Percentiles rank a stretch among this genome's conserved stretches.
phyloP scores from a whole-genome alignment of 306 rosid genomes.

The Malus orientalis region DNA sequence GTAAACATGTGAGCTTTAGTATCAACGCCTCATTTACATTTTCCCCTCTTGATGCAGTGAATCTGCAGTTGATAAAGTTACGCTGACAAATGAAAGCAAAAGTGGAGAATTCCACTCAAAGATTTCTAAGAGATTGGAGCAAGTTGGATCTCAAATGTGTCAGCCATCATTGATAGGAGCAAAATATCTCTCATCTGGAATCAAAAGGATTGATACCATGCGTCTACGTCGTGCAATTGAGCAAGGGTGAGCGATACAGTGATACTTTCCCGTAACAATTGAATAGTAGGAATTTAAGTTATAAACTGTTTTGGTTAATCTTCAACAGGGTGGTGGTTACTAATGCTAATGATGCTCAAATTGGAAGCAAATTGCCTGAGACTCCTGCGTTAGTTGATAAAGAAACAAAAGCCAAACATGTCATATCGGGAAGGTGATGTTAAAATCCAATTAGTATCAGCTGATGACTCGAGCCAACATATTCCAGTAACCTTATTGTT shows the following conservation, averaged over 20 bases:
- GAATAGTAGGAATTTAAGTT: constrained; percentile 14
- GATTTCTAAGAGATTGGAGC: constrained; percentile 21
- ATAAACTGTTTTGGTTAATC: constrained; percentile 17
- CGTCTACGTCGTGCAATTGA: constrained; percentile 23
- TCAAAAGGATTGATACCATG: constrained; percentile 24
- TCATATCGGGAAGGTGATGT: constrained; percentile 24
- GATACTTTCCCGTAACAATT: constrained; percentile 11
- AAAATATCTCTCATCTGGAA: constrained; percentile 28
- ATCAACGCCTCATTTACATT: background rate
- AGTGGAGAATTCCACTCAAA: constrained; percentile 24
- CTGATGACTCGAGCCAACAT: constrained; percentile 15
- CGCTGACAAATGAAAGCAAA: constrained; percentile 26
- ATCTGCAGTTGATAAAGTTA: constrained; percentile 18
- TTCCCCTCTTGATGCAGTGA: constrained; percentile 34
- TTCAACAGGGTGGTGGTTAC: constrained; percentile 37
- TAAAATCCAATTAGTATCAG: constrained; percentile 21
- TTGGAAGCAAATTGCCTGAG: constrained; percentile 26
- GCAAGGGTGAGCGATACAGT: constrained; percentile 36
- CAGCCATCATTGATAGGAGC: constrained; percentile 33
- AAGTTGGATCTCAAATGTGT: constrained; percentile 15
- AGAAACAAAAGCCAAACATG: constrained; percentile 27
- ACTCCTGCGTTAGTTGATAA: constrained; percentile 24
- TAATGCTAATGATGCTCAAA: constrained; percentile 28
- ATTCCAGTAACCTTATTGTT: constrained; percentile 4
- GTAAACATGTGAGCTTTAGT: background rate